Evolutionary conservation across 2,329 filamentous ascomycete genomes (phyloP).

Genomic region (Penicillium oxalicum): DNA sequence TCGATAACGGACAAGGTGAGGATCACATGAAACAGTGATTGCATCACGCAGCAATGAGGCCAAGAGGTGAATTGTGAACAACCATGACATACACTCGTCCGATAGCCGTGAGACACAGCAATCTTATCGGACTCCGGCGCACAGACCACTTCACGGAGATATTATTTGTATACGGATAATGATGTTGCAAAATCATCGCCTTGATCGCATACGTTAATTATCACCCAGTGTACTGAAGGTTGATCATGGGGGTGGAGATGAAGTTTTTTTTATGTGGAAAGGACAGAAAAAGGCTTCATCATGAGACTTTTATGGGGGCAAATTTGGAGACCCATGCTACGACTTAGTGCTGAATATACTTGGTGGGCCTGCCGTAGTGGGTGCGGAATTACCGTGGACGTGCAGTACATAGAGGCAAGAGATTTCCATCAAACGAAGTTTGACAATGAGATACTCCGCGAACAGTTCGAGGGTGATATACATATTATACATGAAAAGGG

Average conservation of each 20-base stretch:
- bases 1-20: conserved; percentile 4
- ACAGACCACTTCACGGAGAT: conserved; percentile 11
- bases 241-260: no score
- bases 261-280: no score
- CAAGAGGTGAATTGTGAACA: conserved; percentile 13
- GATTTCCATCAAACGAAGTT: neutral
- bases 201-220: neutral
- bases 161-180: neutral
- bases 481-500: conserved; percentile 24
- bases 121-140: conserved; percentile 18
- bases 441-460: conserved; percentile 1
- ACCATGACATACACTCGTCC: conserved; percentile 24
- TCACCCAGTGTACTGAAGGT: no score
- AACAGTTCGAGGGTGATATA: conserved; percentile 18
- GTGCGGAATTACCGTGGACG: no score
- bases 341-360: no score
- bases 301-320: no score
- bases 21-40: conserved; percentile 11
- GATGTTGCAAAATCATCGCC: conserved; percentile 4
- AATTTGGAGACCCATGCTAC: no score
- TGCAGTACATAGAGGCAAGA: neutral
- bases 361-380: no score
- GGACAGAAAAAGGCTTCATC: no score
- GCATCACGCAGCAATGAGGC: conserved; percentile 15
- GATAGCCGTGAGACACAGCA: conserved; percentile 16